Base-by-base conservation (phyloP, 73 alveolate species). In the Uronychia binucleata region DNA sequence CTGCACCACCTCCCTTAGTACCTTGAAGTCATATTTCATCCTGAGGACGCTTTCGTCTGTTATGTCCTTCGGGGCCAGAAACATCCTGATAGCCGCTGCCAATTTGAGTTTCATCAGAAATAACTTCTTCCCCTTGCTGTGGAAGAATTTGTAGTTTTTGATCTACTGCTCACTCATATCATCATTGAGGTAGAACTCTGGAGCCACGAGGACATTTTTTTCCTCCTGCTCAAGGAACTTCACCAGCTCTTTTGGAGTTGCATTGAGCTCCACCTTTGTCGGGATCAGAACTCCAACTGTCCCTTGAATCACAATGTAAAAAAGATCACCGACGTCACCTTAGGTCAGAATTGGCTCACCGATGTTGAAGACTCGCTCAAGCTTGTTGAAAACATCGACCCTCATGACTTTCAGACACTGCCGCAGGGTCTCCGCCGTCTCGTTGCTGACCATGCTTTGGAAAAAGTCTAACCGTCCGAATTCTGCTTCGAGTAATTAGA, bases 271-370 rank as follows among this genome's bases (percentile, higher is more conserved):
- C 5, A 46, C 19, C 67, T 85, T 87, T 19, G 91, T 85, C 1
- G 95, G 95, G 1, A 90, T 60, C 80, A 90, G 57, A 59, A 90
- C 86, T 0, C 86, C 35, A 5, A 90, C 95, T 58, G 86, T 78
- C 34, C 95, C 95, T 34, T 90, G 28, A 1, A 90, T 30, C 0
- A 90, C 86, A 33, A 90, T 90, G 58, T 90, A 90, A 60, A 90
- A 90, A 67, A 30, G 28, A 29, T 85, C 88, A 13, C 95, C 95
- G 30, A 25, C 34, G 5, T 78, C 32, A 26, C 90, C 88, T 46
- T 11, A 46, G 19, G 67, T 46, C 5, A 46, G 67, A 46, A 29
- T 8, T 5, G 0, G 1, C 31, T 13, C n/a, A 26, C 60, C 29
- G 19, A 11, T 5, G 67, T 46, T 5, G 67, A 46, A 46, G 19